These are phyloP conservation scores for Phytophthora melonis DNA, from an alignment of 352 stramenopile species.

Conservation along the genomic window DNA sequence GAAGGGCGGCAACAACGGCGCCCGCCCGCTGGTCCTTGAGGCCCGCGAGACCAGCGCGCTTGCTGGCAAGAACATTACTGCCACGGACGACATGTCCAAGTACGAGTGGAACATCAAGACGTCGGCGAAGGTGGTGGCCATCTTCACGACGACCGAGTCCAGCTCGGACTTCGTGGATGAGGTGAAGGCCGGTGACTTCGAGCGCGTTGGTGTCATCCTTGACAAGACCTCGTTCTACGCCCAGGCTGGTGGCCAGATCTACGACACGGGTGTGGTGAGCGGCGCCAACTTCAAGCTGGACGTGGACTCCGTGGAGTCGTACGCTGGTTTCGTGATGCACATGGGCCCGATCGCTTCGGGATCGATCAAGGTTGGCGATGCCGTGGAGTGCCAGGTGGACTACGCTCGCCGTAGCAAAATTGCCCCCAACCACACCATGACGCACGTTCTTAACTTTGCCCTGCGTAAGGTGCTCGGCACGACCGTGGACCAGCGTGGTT, in stretches of 20 bases:
- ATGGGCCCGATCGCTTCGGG: conserved; percentile 83
- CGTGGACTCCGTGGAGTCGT: conserved; percentile 95
- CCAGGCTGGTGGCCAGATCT: conserved; percentile 97
- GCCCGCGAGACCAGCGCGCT: conserved; percentile 95
- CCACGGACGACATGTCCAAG: conserved; percentile 95
- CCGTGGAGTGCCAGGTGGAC: conserved; percentile 93
- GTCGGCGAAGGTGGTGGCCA: conserved; percentile 89
- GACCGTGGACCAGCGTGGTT: conserved; percentile 97
- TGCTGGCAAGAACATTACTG: conserved; percentile 74
- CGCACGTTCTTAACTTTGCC: conserved; percentile 98
- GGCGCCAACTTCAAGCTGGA: conserved; percentile 56
- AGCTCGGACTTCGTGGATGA: conserved; percentile 86
- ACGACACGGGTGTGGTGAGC: conserved; percentile 92
- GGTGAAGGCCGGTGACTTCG: conserved; percentile 81
- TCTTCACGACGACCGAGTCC: conserved; percentile 94
- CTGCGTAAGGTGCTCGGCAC: conserved; percentile 95
- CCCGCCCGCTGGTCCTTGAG: conserved; percentile 92
- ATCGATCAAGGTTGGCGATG: conserved; percentile 87
- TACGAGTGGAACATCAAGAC: conserved; percentile 93
- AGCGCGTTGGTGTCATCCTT: conserved; percentile 95
- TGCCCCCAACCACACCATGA: conserved; percentile 99
- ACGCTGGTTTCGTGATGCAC: conserved; percentile 97
- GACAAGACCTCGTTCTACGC: conserved; percentile 99
- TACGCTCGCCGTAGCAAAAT: conserved; percentile 94
- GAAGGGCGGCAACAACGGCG: conserved; percentile 78